Base-by-base conservation (phyloP, 352 stramenopile genomes). In the Halophytophthora polymorphica region DNA sequence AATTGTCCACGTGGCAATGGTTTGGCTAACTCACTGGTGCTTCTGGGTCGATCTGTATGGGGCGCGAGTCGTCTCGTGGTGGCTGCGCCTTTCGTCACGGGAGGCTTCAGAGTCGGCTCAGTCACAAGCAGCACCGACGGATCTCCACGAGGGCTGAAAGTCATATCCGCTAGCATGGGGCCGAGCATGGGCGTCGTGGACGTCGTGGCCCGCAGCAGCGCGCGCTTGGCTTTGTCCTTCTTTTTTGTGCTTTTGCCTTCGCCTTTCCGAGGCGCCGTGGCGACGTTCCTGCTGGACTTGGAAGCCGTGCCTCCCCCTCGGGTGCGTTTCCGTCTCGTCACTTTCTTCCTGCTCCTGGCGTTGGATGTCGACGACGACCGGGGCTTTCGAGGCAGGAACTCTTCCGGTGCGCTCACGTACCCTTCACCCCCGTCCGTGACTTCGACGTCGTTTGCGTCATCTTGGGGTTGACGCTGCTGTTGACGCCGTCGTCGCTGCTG, bases 331-430 rank as follows among this genome's bases (percentile, higher is more conserved):
- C 38, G 44, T 48, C 52, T 50, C 34, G 25, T 10, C 53, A 42
- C 1, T 59, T 71, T 66, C 25, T 65, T 72, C 14, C 52, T 28
- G 13, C 21, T 31, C 14, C 35, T 23, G 21, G n/a, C 22, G 35
- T 25, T n/a, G 6, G 41, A 56, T 6, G 47, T 42, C 6, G 33
- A 38, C 13, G 33, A 38, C 6, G 33, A 38, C 18, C 33, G 34
- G 21, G 13, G 48, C 51, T 64, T 66, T 12, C 41, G 39, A 29
- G 55, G 8, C 5, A 35, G 44, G 8, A 29, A 23, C 38, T 68
- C 64, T 43, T 80, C 71, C 23, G 58, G 61, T 3, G 64, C 62
- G 17, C 66, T 86, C 23, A 43, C 62, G 50, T 69, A 77, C 2
- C 55, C 63, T 11, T 73, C 58, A 10, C 53, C 31, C 1, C 45